Base-by-base conservation (phyloP, 2,329 filamentous ascomycete species). In the Epichloe uncinata region DNA sequence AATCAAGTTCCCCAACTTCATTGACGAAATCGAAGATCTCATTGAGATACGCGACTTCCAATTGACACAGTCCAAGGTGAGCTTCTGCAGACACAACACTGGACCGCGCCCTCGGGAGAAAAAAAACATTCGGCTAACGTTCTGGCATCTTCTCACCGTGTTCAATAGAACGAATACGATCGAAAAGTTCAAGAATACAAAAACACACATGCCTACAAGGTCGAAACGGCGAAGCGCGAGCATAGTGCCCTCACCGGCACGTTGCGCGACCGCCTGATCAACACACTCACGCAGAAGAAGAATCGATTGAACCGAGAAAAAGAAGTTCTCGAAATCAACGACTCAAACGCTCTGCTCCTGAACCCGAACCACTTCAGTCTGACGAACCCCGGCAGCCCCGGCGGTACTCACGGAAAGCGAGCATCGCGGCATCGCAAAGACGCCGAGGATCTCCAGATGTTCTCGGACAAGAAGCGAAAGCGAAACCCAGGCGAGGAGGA, bases 1-100 rank as follows among this genome's bases (percentile, higher is more conserved):
- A 1, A 87, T 83, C 60, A 81, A 85, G 61, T 96, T 95, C 65
- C 77, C 84, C 52, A 82, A 87, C 57, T 97, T 94, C 70, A 81
- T 93, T 18, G 80, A 87, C 57, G 82, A 91, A 54, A 79, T 96
- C 49, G 94, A 96, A 63, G 84, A 94, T 65, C 78, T 88, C 7
- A 82, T 95, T 56, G 90, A 97, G 66, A 79, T 87, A 60, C 80
- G 87, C 58, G 93, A 98, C 70, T 82, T 85, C 55, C 82, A 90
- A 58, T 70, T 97, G 61, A 83, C 85, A 6, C 79, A 84, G 61
- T 78, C 95, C 56, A 84, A 85, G 75, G 93, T 95, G 73, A 61
- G 79, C 66, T 37, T 34, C n/a, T 16, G 16, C 13, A 41, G 18
- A n/a, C 38, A 18, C 35, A n/a, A 20, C 11, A 34, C 33, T 43